Conservation (phyloP, 768 basidiomycete species). For the Lactarius akahatsu region DNA sequence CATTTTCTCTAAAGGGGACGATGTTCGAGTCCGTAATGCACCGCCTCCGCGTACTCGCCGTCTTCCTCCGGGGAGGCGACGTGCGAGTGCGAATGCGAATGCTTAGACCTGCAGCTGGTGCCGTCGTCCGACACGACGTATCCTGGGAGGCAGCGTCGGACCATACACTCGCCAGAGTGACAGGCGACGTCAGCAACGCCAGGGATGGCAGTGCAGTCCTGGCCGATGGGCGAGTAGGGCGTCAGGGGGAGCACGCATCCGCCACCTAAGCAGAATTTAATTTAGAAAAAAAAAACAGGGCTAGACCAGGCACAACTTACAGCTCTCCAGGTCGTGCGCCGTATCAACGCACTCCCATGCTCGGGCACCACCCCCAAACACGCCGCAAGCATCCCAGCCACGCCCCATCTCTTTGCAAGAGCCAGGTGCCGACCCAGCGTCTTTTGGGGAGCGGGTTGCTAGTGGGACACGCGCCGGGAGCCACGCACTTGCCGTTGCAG, state of each 20-base stretch:
- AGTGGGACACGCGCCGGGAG: conserved; percentile 34
- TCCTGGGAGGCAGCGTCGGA: conserved; percentile 48
- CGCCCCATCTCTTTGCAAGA: conserved; percentile 19
- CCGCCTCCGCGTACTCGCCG: conserved; percentile 18
- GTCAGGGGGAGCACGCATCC: conserved; percentile 44
- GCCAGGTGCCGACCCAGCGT: conserved; percentile 38
- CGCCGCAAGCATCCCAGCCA: conserved; percentile 45
- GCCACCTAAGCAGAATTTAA: conserved; percentile 35
- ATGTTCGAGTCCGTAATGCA: conserved; percentile 32
- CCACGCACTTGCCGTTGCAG: conserved; percentile 50
- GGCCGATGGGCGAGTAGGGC: conserved; percentile 38
- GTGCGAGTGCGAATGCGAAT: not conserved
- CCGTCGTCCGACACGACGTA: conserved; percentile 33
- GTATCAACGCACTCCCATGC: conserved; percentile 54
- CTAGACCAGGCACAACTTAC: conserved; percentile 35
- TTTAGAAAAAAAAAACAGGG: too few species aligned
- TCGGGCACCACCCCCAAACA: conserved; percentile 39
- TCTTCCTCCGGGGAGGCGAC: not conserved
- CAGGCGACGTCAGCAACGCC: conserved; percentile 53
- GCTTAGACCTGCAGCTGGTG: conserved; percentile 26
- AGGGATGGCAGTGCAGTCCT: conserved; percentile 51
- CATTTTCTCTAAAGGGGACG: conserved; percentile 23
- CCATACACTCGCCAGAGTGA: conserved; percentile 43
- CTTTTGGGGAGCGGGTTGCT: conserved; percentile 25
- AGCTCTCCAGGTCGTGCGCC: conserved; percentile 50